A percentile compares a stretch with the other conserved stretches of the same genome.
Evolutionary conservation across 2,329 filamentous ascomycete genomes (phyloP).

Genomic region (Bipolaris cookei): DNA sequence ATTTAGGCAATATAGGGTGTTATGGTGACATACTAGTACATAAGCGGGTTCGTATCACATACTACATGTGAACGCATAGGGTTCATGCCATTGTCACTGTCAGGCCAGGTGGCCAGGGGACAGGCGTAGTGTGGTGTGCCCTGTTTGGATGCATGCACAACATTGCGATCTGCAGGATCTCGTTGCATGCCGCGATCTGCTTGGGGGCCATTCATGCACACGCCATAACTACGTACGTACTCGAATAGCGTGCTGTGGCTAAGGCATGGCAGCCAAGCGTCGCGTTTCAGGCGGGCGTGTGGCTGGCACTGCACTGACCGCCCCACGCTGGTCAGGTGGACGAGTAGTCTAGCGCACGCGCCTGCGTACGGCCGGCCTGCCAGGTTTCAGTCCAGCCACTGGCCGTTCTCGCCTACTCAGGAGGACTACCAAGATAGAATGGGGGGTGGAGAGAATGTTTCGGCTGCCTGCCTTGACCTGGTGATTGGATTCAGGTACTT

Average conservation of each 20-base stretch:
- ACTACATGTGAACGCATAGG: too few relatives aligned
- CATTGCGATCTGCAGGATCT: not conserved
- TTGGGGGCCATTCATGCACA: not conserved
- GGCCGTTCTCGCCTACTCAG: conserved; percentile 18
- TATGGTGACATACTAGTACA: too few relatives aligned
- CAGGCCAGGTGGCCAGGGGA: too few relatives aligned
- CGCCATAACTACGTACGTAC: not conserved
- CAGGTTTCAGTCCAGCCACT: conserved; percentile 8
- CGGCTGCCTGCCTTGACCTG: conserved; percentile 9
- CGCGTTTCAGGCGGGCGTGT: conserved; percentile 2
- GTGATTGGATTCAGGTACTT: conserved; percentile 22
- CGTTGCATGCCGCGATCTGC: not conserved
- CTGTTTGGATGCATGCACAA: not conserved
- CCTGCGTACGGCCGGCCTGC: conserved; percentile 5
- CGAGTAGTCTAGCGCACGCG: conserved; percentile 17
- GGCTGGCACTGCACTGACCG: not conserved
- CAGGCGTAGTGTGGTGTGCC: too few relatives aligned
- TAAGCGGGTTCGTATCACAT: too few relatives aligned
- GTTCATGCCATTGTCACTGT: too few relatives aligned
- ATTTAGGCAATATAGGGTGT: too few relatives aligned
- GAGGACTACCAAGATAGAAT: conserved; percentile 13
- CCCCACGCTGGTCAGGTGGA: not conserved
- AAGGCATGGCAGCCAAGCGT: conserved; percentile 7
- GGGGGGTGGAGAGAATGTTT: conserved; percentile 4
- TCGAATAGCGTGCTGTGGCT: conserved; percentile 15